Percentiles rank a stretch among this genome's conserved stretches.
Conservation (phyloP, 352 stramenopile species). For the Phytophthora cactorum region DNA sequence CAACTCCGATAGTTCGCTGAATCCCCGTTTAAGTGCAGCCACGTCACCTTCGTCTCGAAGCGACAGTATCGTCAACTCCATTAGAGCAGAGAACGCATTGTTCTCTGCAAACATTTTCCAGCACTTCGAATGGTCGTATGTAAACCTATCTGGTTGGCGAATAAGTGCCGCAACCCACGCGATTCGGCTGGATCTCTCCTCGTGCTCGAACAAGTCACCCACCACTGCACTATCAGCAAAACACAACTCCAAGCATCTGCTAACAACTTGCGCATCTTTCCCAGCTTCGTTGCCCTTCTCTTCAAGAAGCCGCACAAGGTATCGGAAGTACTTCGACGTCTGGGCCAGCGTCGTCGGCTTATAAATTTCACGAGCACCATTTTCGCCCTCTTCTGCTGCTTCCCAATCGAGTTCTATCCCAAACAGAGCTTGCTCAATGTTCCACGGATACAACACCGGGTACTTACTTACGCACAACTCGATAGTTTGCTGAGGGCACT, state of each 20-base stretch:
- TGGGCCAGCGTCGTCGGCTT: constrained; percentile 51
- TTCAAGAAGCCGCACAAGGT: constrained; percentile 73
- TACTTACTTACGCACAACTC: constrained; percentile 78
- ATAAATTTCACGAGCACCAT: constrained; percentile 32
- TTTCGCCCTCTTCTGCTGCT: constrained; percentile 34
- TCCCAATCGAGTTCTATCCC: constrained; percentile 53
- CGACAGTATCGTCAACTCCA: constrained; percentile 61
- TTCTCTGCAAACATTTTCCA: constrained; percentile 69
- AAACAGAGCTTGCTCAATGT: constrained; percentile 83
- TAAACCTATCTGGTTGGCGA: constrained; percentile 48
- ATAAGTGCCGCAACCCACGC: constrained; percentile 59
- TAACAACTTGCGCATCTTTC: constrained; percentile 55
- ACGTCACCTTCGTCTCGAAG: constrained; percentile 23
- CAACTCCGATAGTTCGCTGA: constrained; percentile 51
- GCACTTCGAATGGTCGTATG: constrained; percentile 58
- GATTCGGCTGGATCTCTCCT: constrained; percentile 28
- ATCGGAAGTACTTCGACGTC: constrained; percentile 73
- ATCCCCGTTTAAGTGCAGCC: constrained; percentile 24
- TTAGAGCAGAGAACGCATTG: constrained; percentile 46
- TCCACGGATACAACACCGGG: constrained; percentile 78
- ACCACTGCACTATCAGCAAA: constrained; percentile 57
- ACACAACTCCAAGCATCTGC: constrained; percentile 67
- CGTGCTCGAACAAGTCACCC: constrained; percentile 58
- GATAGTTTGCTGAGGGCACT: constrained; percentile 70
- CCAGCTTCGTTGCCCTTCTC: constrained; percentile 48